Base-by-base conservation (phyloP, 352 stramenopile species). In the Pythium diclinum region DNA sequence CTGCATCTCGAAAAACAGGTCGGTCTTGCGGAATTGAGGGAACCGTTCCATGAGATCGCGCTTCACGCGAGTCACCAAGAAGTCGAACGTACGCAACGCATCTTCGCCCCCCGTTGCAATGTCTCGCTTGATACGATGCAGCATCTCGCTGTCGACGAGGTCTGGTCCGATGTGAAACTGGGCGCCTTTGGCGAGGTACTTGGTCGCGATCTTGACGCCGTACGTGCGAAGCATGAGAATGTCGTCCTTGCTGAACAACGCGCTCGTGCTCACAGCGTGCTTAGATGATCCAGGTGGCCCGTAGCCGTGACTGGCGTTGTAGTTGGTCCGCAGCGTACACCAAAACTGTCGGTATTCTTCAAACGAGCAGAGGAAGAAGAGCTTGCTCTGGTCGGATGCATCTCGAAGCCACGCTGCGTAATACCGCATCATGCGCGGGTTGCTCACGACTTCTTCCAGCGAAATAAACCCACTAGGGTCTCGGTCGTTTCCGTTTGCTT, bases 121-220 rank as follows among this genome's bases (percentile, higher is more conserved):
- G 54, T 93, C 85, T 11, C 80, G 81, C 47, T 95, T 92, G 56
- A 95, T 92, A 8, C 66, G 65, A 28, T 81, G 83, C 30, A 94
- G 42, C 51, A 88, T 79, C 30, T 84, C 81, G 11, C 69, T 74
- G 54, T 88, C 77, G 1, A 92, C 81, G 3, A 92, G 72, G 51
- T 62, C 74, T 13, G 59, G 53, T 23, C 80, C 83, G n/a, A 95
- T 92, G 51, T 88, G 85, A 56, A 95, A 95, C 47, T 89, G 85
- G 30, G 87, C 83, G 3, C 77, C 81, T 33, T 89, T 87, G 9
- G 84, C 75, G 8, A 95, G 59, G 52, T 95, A 95, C 61, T 95
- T 95, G 67, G 88, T 88, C 5, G 83, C 81, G 55, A 95, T 94
- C 71, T 95, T 95, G 14, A 92, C 83, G 38, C 87, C 87, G 52